Evolutionary conservation across 2,329 filamentous ascomycete species (phyloP).

Genomic region (Macrophomina phaseolina): DNA sequence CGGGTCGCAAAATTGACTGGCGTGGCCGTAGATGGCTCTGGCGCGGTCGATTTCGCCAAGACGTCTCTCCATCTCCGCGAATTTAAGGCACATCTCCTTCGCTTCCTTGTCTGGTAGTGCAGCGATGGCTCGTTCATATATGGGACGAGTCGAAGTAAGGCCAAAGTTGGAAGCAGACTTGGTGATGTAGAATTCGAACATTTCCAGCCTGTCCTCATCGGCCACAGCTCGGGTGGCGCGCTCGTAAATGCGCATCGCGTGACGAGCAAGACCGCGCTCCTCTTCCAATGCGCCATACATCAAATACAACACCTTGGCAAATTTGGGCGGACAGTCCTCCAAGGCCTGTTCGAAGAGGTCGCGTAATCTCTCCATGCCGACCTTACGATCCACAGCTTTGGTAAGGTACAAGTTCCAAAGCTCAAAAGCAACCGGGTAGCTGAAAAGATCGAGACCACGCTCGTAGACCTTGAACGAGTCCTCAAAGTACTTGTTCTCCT

Average conservation of each 20-base stretch:
- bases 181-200: conserved; percentile 99
- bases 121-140: conserved; percentile 94
- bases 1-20: conserved; percentile 96
- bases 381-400: conserved; percentile 95
- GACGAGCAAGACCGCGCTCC: conserved; percentile 88
- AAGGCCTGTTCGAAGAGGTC: conserved; percentile 98
- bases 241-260: conserved; percentile 99
- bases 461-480: conserved; percentile 98
- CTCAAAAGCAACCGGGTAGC: conserved; percentile 96
- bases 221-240: conserved; percentile 92
- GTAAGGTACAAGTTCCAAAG: conserved; percentile 98
- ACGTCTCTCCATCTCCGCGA: conserved; percentile 93
- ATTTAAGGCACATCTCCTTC: conserved; percentile 98
- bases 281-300: conserved; percentile 99
- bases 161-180: conserved; percentile 99
- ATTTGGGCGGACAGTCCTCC: conserved; percentile 91
- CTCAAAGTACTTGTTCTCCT: conserved; percentile 94
- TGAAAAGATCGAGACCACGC: conserved; percentile 95
- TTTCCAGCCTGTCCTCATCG: conserved; percentile 91
- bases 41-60: conserved; percentile 94
- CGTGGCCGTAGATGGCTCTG: conserved; percentile 93
- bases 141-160: conserved; percentile 88
- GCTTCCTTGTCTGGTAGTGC: conserved; percentile 93
- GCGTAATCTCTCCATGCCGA: conserved; percentile 89
- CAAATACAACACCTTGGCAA: conserved; percentile 92